Percentiles rank a stretch among this genome's conserved stretches.
These are phyloP conservation scores for Mollisiaceae sp. DNA, from an alignment of 2,329 filamentous ascomycete genomes.

Conservation along the genomic window DNA sequence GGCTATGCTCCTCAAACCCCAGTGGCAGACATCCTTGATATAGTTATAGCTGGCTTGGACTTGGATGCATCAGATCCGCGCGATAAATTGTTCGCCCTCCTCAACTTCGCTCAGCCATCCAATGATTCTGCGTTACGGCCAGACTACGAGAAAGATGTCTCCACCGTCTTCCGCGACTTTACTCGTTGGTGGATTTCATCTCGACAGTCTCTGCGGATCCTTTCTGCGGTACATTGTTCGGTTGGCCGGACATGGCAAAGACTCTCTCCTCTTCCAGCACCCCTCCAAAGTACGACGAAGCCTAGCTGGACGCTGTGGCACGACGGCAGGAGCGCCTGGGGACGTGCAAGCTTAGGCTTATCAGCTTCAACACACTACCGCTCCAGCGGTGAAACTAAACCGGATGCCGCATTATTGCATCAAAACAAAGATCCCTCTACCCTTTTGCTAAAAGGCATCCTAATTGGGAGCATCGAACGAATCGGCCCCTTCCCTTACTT, in stretches of 20 bases:
- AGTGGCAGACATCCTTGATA: neutral
- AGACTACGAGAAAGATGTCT: neutral
- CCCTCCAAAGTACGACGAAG: no score
- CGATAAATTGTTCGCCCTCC: conserved; percentile 22
- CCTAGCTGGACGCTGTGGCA: neutral
- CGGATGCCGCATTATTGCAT: neutral
- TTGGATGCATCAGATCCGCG: conserved; percentile 22
- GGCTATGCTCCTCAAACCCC: neutral
- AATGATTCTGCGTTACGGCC: neutral
- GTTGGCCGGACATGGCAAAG: neutral
- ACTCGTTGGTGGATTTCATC: neutral
- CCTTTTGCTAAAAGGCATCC: neutral
- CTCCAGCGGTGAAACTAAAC: neutral
- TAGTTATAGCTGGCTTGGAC: conserved; percentile 12
- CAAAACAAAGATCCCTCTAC: neutral
- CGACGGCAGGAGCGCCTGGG: neutral
- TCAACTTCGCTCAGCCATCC: conserved; percentile 8
- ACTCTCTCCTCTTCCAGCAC: no score
- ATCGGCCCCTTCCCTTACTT: neutral
- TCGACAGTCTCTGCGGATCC: neutral
- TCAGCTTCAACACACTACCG: neutral
- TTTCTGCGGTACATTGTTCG: neutral
- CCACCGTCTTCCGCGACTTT: neutral
- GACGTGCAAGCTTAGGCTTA: neutral
- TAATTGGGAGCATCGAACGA: neutral